A percentile compares a stretch with the other conserved stretches of the same genome.
Evolutionary conservation across 352 stramenopile genomes (phyloP).

Genomic region (Halophytophthora polymorphica): DNA sequence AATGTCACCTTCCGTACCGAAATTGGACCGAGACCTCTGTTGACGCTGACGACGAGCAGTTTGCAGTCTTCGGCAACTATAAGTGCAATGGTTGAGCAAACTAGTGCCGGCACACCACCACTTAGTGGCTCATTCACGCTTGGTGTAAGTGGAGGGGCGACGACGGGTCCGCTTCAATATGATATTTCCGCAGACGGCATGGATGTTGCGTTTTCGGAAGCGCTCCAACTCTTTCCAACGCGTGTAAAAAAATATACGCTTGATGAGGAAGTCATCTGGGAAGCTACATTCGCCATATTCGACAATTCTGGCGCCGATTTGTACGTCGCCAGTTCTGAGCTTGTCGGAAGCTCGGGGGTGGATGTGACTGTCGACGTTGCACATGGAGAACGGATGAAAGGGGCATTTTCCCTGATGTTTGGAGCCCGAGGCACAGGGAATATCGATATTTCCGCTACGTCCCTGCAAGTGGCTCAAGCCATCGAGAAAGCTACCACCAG

Average conservation of each 20-base stretch:
- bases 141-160: constrained; percentile 8
- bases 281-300: constrained; percentile 29
- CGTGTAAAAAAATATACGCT: constrained; percentile 20
- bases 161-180: constrained; percentile 8
- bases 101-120: constrained; percentile 8
- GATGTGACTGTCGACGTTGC: constrained; percentile 16
- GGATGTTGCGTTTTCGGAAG: constrained; percentile 4
- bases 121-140: constrained; percentile 27
- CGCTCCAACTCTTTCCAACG: constrained; percentile 18
- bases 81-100: constrained; percentile 9
- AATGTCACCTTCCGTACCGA: constrained; percentile 28
- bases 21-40: constrained; percentile 13
- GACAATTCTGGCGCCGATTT: constrained; percentile 16
- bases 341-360: constrained; percentile 24
- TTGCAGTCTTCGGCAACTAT: constrained; percentile 16
- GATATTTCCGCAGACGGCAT: constrained; percentile 14
- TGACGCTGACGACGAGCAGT: constrained; percentile 12
- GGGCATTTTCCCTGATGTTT: constrained; percentile 22
- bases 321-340: constrained; percentile 11
- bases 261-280: constrained; percentile 23
- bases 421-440: background rate
- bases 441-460: constrained; percentile 1
- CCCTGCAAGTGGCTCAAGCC: constrained; percentile 6
- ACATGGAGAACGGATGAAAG: constrained; percentile 10
- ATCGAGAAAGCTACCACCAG: background rate